These are phyloP conservation scores for Aspergillus transmontanensis DNA, from an alignment of 2,329 filamentous ascomycete genomes.

Conservation along the genomic window DNA sequence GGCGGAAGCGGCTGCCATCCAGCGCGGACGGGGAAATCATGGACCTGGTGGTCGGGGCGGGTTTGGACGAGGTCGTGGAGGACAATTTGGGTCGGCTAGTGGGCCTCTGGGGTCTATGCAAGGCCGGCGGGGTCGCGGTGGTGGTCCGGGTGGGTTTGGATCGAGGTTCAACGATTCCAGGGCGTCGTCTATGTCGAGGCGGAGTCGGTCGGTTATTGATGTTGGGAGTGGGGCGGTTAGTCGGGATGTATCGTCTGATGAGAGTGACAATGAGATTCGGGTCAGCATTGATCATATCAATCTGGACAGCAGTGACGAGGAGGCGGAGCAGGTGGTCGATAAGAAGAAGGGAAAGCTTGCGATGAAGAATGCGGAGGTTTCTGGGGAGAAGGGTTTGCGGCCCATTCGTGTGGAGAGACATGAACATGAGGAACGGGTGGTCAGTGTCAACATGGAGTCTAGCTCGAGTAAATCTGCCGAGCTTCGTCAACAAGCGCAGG, in stretches of 20 bases:
- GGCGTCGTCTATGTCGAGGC: constrained; percentile 30
- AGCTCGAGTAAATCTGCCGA: constrained; percentile 50
- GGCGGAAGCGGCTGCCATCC: constrained; percentile 44
- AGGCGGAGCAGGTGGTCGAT: constrained; percentile 29
- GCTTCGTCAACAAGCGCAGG: constrained; percentile 38
- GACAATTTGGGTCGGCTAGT: constrained; percentile 28
- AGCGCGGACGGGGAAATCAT: constrained; percentile 33
- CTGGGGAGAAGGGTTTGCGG: constrained; percentile 37
- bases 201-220: constrained; percentile 33
- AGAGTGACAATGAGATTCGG: constrained; percentile 48
- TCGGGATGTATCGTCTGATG: constrained; percentile 47
- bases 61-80: constrained; percentile 34
- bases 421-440: constrained; percentile 57
- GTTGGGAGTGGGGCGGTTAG: constrained; percentile 22
- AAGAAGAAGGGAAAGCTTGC: constrained; percentile 39
- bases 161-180: constrained; percentile 26
- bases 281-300: constrained; percentile 62
- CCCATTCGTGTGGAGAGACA: constrained; percentile 60
- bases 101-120: constrained; percentile 32
- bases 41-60: constrained; percentile 33
- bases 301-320: constrained; percentile 57
- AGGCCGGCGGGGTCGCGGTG: constrained; percentile 26
- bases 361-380: constrained; percentile 22
- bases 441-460: constrained; percentile 58
- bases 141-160: constrained; percentile 18